These are phyloP conservation scores for Glomus cerebriforme DNA, from an alignment of 192 early-diverging fungal genomes.

Conservation along the genomic window DNA sequence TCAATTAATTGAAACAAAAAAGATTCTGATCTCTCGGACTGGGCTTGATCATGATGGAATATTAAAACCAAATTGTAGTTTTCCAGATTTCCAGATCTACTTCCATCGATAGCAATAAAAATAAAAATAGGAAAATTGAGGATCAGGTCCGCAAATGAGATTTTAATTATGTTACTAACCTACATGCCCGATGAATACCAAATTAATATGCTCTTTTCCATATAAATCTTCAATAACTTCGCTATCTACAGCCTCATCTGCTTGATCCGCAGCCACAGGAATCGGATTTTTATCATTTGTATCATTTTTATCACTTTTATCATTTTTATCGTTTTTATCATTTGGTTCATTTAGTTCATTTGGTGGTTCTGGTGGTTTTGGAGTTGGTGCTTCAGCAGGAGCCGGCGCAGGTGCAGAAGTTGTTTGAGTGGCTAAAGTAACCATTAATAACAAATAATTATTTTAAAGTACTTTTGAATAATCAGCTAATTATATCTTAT, in stretches of 20 bases:
- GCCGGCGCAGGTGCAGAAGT: conserved; percentile 29
- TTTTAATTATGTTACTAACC: conserved; percentile 51
- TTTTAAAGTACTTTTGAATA: too few relatives aligned
- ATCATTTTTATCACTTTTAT: too few relatives aligned
- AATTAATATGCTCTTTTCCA: conserved; percentile 94
- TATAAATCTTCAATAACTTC: conserved; percentile 69
- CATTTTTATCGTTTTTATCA: too few relatives aligned
- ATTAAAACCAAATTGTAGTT: background rate
- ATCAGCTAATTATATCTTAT: too few relatives aligned
- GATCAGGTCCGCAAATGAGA: background rate
- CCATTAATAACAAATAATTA: too few relatives aligned
- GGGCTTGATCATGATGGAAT: background rate
- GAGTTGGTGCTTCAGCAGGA: conserved; percentile 36
- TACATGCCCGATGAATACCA: conserved; percentile 99
- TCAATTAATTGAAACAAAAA: background rate
- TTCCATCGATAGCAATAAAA: background rate
- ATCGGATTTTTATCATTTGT: conserved; percentile 13
- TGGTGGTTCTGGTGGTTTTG: conserved; percentile 26
- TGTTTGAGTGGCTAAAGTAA: conserved; percentile 28
- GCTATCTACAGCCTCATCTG: conserved; percentile 50
- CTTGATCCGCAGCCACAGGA: conserved; percentile 38
- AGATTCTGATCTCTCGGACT: background rate
- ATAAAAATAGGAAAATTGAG: background rate
- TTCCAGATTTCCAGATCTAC: too few relatives aligned
- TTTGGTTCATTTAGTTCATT: too few relatives aligned